These are phyloP conservation scores for Begonia loranthoides DNA, from an alignment of 306 rosid genomes.

Conservation along the genomic window DNA sequence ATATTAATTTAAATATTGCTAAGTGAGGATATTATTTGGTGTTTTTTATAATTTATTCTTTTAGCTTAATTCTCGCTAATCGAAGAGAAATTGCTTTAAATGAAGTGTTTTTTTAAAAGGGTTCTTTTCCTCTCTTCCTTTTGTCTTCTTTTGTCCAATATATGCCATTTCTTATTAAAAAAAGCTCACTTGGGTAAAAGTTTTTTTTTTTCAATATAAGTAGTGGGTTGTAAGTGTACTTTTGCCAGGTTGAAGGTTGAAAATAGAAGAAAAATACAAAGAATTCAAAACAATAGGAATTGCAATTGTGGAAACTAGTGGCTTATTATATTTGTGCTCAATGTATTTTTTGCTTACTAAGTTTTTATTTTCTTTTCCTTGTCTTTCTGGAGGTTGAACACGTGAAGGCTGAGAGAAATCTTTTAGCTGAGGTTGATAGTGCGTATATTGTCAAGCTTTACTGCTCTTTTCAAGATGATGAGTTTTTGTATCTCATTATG, in stretches of 20 bases:
- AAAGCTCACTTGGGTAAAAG: too few relatives aligned
- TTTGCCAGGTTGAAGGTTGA: background rate
- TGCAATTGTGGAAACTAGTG: background rate
- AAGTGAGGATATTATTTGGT: too few relatives aligned
- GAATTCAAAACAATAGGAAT: background rate
- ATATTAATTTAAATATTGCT: too few relatives aligned
- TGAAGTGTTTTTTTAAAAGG: too few relatives aligned
- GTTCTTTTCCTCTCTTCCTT: too few relatives aligned
- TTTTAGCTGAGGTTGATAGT: constrained; percentile 88
- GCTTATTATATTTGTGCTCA: background rate
- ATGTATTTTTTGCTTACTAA: too few relatives aligned
- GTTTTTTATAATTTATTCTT: too few relatives aligned
- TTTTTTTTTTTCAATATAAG: too few relatives aligned
- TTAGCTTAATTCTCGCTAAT: too few relatives aligned
- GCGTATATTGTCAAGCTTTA: constrained; percentile 74
- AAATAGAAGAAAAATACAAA: background rate
- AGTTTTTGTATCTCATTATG: constrained; percentile 75
- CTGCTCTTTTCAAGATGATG: constrained; percentile 88
- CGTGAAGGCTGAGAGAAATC: constrained; percentile 86
- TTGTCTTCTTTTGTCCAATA: too few relatives aligned
- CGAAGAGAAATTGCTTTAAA: too few relatives aligned
- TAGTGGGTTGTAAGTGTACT: background rate
- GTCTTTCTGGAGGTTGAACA: constrained; percentile 61
- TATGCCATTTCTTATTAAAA: too few relatives aligned
- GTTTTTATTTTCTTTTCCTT: background rate